Conservation (phyloP, 177 flowering plant genomes). For the Vitis hybrid region DNA sequence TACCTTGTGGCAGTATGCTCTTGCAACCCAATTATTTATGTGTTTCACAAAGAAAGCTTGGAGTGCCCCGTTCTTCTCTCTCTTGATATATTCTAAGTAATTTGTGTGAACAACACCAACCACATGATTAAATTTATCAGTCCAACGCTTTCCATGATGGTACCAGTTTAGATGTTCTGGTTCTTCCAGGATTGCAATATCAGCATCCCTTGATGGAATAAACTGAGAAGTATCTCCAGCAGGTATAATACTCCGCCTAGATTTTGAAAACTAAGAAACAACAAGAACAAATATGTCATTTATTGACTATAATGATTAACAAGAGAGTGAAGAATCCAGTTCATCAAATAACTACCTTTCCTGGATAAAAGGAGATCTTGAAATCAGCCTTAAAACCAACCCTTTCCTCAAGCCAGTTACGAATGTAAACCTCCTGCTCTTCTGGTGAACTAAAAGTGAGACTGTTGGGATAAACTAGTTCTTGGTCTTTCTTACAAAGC, state of each 20-base stretch:
- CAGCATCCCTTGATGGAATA: conserved; percentile 92
- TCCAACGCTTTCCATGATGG: conserved; percentile 98
- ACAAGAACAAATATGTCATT: conserved; percentile 9
- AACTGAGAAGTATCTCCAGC: conserved; percentile 96
- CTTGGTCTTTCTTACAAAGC: conserved; percentile 93
- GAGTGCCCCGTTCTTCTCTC: conserved; percentile 94
- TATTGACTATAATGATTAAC: neutral
- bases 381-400: conserved; percentile 90
- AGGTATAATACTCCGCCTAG: conserved; percentile 90
- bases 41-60: conserved; percentile 98
- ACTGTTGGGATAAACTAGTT: conserved; percentile 82
- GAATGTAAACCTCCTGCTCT: conserved; percentile 90
- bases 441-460: conserved; percentile 82
- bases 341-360: conserved; percentile 62
- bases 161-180: conserved; percentile 99
- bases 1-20: conserved; percentile 97
- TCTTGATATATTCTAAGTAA: conserved; percentile 93
- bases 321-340: neutral
- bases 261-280: conserved; percentile 70
- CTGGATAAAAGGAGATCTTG: conserved; percentile 91
- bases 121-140: conserved; percentile 97
- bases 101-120: conserved; percentile 98
- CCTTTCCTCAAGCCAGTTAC: conserved; percentile 94
- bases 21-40: conserved; percentile 83
- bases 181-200: conserved; percentile 97